Evolutionary conservation across 306 rosid species (phyloP).

Genomic region (Alnus glutinosa): DNA sequence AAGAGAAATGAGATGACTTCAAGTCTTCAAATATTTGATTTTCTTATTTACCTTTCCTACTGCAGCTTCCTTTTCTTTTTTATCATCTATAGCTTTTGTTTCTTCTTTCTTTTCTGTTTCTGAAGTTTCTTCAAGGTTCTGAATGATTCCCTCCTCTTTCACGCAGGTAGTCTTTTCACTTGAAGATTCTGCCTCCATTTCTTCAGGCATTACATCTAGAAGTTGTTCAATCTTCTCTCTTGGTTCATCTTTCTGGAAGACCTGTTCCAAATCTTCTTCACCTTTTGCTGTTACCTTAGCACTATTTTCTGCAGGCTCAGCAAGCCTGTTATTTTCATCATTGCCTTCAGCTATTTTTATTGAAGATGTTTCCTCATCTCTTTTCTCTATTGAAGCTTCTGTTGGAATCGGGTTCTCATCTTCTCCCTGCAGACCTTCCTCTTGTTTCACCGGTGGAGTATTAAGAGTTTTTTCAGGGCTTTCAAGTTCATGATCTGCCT

Average conservation of each 20-base stretch:
- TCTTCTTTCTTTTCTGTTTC: constrained; percentile 30
- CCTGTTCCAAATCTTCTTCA: constrained; percentile 9
- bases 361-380: constrained; percentile 14
- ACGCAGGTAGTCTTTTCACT: constrained; percentile 11
- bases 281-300: constrained; percentile 4
- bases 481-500: constrained; percentile 18
- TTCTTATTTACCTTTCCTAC: constrained; percentile 31
- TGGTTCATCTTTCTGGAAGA: constrained; percentile 25
- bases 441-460: constrained; percentile 19
- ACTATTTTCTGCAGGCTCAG: constrained; percentile 9
- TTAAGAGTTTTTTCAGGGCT: constrained; percentile 6
- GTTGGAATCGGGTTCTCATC: neutral
- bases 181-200: constrained; percentile 15
- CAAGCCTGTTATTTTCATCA: neutral
- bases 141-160: constrained; percentile 27
- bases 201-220: constrained; percentile 8
- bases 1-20: neutral
- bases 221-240: constrained; percentile 23
- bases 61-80: constrained; percentile 15
- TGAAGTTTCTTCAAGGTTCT: constrained; percentile 15
- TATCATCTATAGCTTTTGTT: constrained; percentile 7
- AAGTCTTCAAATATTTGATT: neutral
- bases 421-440: constrained; percentile 14
- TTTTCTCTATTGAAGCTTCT: constrained; percentile 17
- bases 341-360: constrained; percentile 9